Evolutionary conservation across 1,284 basidiomycete genomes (phyloP), one percentile per base, ranked within the genome.

Genomic region (Salmacisia buchloeana): DNA sequence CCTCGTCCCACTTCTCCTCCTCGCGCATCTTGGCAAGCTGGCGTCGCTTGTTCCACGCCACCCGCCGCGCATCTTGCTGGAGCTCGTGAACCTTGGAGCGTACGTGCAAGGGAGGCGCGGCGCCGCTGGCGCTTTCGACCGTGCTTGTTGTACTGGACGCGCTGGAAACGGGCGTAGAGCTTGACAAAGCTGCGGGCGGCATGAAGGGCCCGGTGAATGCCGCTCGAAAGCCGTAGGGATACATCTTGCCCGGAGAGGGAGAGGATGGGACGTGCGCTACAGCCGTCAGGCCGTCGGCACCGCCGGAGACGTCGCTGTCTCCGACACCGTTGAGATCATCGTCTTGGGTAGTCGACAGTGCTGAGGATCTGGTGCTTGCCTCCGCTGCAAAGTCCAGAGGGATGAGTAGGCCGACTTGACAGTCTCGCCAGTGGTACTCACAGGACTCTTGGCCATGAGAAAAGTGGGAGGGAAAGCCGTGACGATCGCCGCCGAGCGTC

Each of bases 1-100:
- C 64, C 18, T 69, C 67, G 41, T 69, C 67, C 64, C 64, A 69
- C 62, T 69, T 66, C 27, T 59, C 62, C 46, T 39, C 27, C 36
- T 69, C 67, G 1, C 49, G n/a, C 6, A 31, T 21, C 38, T 65
- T 57, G 0, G 65, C 65, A 2, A 25, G 15, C 43, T 45, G 25
- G 9, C 18, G 2, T 2, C 67, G 60, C 31, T 63, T 56, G 15
- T 31, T 29, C 49, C 49, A 54, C 6, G 49, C 49, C 23, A 33
- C 18, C 49, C 29, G 25, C 29, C 49, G 49, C 29, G 34, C 49
- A n/a, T 54, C 49, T 33, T 54, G 49, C 21, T 54, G 49, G 15
- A 54, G 49, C 27, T 54, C 49, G 31, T 54, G 49, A 1, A 54
- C 49, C 13, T n/a, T 27, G 29, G 29, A 33, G 12, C 49, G 49